Conservation (phyloP, 2,329 filamentous ascomycete species). For the Didymella sp. region DNA sequence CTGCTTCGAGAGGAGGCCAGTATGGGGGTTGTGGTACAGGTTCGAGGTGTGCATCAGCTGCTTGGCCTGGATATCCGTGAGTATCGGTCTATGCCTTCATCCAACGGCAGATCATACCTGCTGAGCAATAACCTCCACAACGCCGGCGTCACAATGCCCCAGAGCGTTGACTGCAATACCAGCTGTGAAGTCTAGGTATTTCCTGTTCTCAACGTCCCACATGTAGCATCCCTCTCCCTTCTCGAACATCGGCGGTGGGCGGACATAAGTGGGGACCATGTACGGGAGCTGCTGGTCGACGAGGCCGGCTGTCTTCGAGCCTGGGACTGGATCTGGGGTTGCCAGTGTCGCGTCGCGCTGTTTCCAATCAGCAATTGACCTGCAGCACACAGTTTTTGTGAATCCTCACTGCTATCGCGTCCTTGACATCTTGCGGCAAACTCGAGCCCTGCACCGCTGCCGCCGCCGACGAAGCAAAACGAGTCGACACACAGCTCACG, state of each 20-base stretch:
- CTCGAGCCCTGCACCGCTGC: conserved; percentile 49
- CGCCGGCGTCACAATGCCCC: conserved; percentile 85
- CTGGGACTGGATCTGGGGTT: conserved; percentile 74
- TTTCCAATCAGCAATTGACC: conserved; percentile 16
- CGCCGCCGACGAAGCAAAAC: conserved; percentile 52
- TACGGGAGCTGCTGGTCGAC: conserved; percentile 79
- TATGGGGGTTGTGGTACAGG: conserved; percentile 97
- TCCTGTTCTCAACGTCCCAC: conserved; percentile 87
- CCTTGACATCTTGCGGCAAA: conserved; percentile 50
- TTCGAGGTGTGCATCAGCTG: conserved; percentile 92
- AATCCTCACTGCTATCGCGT: conserved; percentile 48
- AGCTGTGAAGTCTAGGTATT: conserved; percentile 92
- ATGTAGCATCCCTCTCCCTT: conserved; percentile 86
- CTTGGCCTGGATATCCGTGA: conserved; percentile 53
- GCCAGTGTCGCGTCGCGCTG: conserved; percentile 56
- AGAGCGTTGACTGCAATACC: conserved; percentile 95
- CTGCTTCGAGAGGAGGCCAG: conserved; percentile 83
- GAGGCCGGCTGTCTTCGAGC: conserved; percentile 77
- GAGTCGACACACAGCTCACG: conserved; percentile 29
- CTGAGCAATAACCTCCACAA: conserved; percentile 76
- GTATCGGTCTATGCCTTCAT: not conserved
- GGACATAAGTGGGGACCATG: conserved; percentile 96
- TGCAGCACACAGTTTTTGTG: too few species aligned
- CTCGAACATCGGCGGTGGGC: conserved; percentile 87
- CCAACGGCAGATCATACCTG: conserved; percentile 63